These are phyloP conservation scores for Xylaria grammica DNA, from an alignment of 495 filamentous ascomycete species.

Conservation along the genomic window DNA sequence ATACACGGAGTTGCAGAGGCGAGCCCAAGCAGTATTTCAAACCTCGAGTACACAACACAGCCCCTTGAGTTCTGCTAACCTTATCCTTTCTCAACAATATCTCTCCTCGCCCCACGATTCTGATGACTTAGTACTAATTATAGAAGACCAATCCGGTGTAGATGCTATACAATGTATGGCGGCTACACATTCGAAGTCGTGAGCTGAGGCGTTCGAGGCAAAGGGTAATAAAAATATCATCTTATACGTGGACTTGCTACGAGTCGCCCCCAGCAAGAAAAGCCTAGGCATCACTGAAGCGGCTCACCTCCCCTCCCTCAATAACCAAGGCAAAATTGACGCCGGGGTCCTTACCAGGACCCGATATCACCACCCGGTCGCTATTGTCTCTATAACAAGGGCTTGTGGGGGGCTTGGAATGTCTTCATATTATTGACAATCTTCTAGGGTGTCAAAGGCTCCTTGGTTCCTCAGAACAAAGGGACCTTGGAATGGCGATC, in stretches of 20 bases:
- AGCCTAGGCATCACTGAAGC: conserved; percentile 39
- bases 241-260: conserved; percentile 53
- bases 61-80: background rate
- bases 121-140: conserved; percentile 24
- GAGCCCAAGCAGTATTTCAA: conserved; percentile 26
- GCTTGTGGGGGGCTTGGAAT: too few relatives aligned
- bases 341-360: conserved; percentile 6
- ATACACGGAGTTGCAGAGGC: conserved; percentile 20
- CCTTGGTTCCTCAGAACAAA: too few relatives aligned
- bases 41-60: conserved; percentile 34
- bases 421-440: too few relatives aligned
- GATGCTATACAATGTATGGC: conserved; percentile 19
- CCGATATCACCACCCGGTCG: conserved; percentile 27
- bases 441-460: too few relatives aligned
- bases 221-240: conserved; percentile 9
- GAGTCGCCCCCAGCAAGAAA: conserved; percentile 50
- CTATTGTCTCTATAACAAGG: background rate
- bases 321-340: conserved; percentile 11
- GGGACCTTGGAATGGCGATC: too few relatives aligned
- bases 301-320: conserved; percentile 17
- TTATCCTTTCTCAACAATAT: background rate
- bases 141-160: conserved; percentile 46
- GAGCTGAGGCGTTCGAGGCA: conserved; percentile 40
- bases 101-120: background rate
- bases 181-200: conserved; percentile 29